Percentiles rank a stretch among this genome's conserved stretches.
Evolutionary conservation across 768 basidiomycete genomes (phyloP).

Genomic region (Cubamyces sp.): DNA sequence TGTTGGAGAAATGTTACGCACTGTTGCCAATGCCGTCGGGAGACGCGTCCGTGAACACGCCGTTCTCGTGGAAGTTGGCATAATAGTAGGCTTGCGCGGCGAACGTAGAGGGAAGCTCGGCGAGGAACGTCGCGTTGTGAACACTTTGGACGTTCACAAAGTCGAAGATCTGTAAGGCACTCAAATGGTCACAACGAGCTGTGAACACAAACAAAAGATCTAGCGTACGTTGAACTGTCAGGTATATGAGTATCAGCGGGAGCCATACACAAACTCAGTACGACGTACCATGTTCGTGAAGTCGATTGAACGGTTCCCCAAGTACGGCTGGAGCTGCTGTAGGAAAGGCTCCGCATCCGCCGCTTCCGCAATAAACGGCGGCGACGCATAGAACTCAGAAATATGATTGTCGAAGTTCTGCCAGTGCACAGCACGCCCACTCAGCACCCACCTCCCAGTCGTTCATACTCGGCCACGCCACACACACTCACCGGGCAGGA

Average conservation of each 20-base stretch:
- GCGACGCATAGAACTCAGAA: conserved; percentile 35
- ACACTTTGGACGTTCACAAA: conserved; percentile 45
- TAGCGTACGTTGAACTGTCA: neutral
- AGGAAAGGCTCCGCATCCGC: conserved; percentile 32
- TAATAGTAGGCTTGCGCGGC: conserved; percentile 37
- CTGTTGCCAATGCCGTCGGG: conserved; percentile 43
- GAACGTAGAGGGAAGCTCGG: conserved; percentile 30
- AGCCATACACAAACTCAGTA: neutral
- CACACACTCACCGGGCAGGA: conserved; percentile 25
- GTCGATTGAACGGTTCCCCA: conserved; percentile 32
- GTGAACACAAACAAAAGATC: neutral
- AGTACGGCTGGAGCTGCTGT: conserved; percentile 30
- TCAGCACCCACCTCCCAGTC: neutral
- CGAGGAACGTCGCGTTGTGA: conserved; percentile 42
- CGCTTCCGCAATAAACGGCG: conserved; percentile 30
- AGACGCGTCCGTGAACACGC: conserved; percentile 39
- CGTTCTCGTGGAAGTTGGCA: conserved; percentile 47
- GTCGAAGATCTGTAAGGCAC: conserved; percentile 35
- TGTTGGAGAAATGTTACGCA: conserved; percentile 14
- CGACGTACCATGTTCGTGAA: conserved; percentile 34
- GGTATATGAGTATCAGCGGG: neutral
- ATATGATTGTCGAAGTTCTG: conserved; percentile 33
- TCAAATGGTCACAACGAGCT: neutral
- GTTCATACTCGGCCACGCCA: neutral
- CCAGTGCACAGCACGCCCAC: neutral